Evolutionary conservation across 176 grass and related monocot species (phyloP).

Genomic region (Musa acuminata): DNA sequence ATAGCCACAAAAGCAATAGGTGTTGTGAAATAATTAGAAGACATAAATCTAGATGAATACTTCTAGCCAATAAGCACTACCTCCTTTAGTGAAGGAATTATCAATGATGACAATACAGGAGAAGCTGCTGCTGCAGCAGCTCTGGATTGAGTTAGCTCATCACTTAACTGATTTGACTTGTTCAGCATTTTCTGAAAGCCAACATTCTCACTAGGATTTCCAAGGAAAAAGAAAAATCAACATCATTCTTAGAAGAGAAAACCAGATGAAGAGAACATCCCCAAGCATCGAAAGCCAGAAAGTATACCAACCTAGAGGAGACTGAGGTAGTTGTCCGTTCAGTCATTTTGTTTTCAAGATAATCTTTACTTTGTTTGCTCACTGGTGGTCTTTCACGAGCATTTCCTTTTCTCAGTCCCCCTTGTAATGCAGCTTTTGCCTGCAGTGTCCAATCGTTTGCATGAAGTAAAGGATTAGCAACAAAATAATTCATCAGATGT

Average conservation of each 20-base stretch:
- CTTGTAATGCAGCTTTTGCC: constrained; percentile 92
- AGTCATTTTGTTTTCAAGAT: constrained; percentile 53
- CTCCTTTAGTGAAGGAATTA: constrained; percentile 93
- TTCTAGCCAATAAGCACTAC: constrained; percentile 25
- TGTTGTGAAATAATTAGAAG: background rate
- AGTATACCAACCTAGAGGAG: constrained; percentile 35
- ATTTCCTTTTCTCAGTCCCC: constrained; percentile 74
- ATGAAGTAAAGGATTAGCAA: background rate
- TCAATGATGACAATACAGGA: constrained; percentile 56
- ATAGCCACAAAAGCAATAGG: background rate
- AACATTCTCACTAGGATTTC: constrained; percentile 34
- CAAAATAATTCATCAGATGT: background rate
- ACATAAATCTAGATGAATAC: background rate
- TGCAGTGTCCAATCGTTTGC: constrained; percentile 24
- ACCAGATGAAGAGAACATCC: too few species aligned
- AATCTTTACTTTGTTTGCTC: constrained; percentile 52
- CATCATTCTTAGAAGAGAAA: constrained; percentile 19
- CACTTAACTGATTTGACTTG: constrained; percentile 41
- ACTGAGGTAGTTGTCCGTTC: constrained; percentile 42
- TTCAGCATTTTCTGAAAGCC: constrained; percentile 35
- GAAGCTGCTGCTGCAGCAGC: constrained; percentile 62
- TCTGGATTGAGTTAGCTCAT: constrained; percentile 39
- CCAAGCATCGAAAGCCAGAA: constrained; percentile 9
- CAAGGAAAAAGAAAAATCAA: constrained; percentile 17
- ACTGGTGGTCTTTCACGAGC: constrained; percentile 53